Percentiles rank a stretch among this genome's conserved stretches.
These are phyloP conservation scores for Suillus cothurnatus DNA, from an alignment of 768 basidiomycete species.

Conservation along the genomic window DNA sequence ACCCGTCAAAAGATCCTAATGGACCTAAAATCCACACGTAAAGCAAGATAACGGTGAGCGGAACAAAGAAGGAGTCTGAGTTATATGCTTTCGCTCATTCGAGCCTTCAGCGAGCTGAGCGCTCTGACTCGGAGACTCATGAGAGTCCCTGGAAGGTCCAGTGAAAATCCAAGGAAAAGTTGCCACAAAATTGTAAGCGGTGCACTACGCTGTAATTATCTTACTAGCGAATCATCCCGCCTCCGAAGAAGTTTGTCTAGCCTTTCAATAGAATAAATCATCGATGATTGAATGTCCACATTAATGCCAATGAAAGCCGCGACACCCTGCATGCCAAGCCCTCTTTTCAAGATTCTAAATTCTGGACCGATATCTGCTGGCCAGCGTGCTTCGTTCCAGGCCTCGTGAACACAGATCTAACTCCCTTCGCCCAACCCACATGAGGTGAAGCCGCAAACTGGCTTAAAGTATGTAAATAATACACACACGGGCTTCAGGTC, in stretches of 20 bases:
- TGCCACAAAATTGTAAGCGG: neutral
- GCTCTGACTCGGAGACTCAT: neutral
- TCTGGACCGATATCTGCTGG: neutral
- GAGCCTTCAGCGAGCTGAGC: neutral
- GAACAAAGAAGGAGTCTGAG: neutral
- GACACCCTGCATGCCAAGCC: neutral
- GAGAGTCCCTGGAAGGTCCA: no score
- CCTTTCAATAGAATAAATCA: neutral
- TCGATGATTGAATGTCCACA: neutral
- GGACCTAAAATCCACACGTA: neutral
- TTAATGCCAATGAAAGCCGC: neutral
- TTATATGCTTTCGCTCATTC: neutral
- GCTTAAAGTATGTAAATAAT: neutral
- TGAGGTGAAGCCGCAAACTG: neutral
- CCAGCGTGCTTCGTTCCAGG: neutral
- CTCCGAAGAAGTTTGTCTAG: neutral
- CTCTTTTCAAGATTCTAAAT: neutral
- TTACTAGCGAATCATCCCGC: neutral
- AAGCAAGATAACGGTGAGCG: slow-evolving; percentile 4
- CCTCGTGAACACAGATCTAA: neutral
- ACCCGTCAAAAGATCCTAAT: neutral
- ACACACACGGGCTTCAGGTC: slow-evolving; percentile 1
- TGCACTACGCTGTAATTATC: neutral
- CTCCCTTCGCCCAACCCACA: slow-evolving; percentile 1
- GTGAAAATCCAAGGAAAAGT: neutral